These are phyloP conservation scores for Byssoonygena ceratinophila DNA, from an alignment of 2,329 filamentous ascomycete species.

Conservation along the genomic window DNA sequence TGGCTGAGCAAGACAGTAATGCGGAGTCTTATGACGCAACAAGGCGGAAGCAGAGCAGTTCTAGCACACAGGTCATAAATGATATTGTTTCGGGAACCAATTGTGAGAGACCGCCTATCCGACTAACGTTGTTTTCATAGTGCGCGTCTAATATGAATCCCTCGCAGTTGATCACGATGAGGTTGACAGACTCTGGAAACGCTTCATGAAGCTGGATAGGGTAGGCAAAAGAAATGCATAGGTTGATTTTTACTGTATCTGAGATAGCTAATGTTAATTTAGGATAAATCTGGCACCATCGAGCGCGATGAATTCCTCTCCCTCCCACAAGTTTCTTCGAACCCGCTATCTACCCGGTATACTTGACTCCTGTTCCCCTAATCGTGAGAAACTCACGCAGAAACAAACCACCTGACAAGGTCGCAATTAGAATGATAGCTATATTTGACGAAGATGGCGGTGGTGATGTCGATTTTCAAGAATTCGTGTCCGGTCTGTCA, in stretches of 20 bases:
- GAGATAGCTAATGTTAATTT: slow-evolving; percentile 5
- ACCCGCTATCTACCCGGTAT: slow-evolving; percentile 88
- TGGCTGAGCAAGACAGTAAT: slow-evolving; percentile 7
- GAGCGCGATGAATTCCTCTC: slow-evolving; percentile 97
- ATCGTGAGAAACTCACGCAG: background rate
- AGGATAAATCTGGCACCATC: slow-evolving; percentile 98
- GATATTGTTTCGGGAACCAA: slow-evolving; percentile 95
- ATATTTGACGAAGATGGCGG: slow-evolving; percentile 99
- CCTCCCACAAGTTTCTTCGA: slow-evolving; percentile 93
- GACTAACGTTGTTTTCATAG: background rate
- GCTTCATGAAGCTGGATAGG: slow-evolving; percentile 99
- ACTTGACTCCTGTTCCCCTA: slow-evolving; percentile 16
- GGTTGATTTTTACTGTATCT: background rate
- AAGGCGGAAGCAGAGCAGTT: slow-evolving; percentile 32
- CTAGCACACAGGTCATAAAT: slow-evolving; percentile 65
- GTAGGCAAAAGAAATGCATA: slow-evolving; percentile 38
- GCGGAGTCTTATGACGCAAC: slow-evolving; percentile 4
- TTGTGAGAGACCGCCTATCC: slow-evolving; percentile 49
- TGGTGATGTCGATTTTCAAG: slow-evolving; percentile 95
- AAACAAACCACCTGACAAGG: background rate
- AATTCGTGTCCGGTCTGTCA: slow-evolving; percentile 89
- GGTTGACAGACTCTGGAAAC: slow-evolving; percentile 86
- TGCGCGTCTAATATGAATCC: slow-evolving; percentile 7
- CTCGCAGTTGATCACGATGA: slow-evolving; percentile 84
- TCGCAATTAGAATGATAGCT: slow-evolving; percentile 70